phyloP scores from a whole-genome alignment of 371 early-diverging fungal species.

The Basidiobolus meristosporus region DNA sequence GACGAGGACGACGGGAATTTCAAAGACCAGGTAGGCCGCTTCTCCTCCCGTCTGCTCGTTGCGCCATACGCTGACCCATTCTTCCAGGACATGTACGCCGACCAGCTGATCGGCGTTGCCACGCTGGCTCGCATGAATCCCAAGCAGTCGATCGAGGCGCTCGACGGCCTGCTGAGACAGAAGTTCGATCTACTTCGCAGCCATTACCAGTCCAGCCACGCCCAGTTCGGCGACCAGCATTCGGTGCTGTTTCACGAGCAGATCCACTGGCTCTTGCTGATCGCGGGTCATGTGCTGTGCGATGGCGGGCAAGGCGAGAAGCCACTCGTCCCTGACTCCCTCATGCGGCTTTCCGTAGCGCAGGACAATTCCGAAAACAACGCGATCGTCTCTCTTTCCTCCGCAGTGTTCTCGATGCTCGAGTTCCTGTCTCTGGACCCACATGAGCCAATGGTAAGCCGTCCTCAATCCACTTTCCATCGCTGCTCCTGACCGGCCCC shows the following conservation, averaged over 20 bases:
- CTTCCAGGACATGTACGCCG: slow-evolving; percentile 36
- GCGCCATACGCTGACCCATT: not conserved
- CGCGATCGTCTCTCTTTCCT: slow-evolving; percentile 11
- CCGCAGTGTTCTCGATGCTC: slow-evolving; percentile 22
- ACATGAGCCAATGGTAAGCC: slow-evolving; percentile 18
- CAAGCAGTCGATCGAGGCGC: slow-evolving; percentile 17
- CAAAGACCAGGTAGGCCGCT: slow-evolving; percentile 30
- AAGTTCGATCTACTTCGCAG: no score
- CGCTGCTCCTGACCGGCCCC: slow-evolving; percentile 2
- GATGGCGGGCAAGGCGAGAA: slow-evolving; percentile 48
- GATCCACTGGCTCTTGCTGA: slow-evolving; percentile 53
- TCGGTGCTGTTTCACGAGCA: slow-evolving; percentile 30
- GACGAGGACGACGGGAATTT: slow-evolving; percentile 37
- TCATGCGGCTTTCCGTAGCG: slow-evolving; percentile 34
- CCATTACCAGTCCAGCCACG: no score
- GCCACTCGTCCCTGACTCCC: slow-evolving; percentile 40
- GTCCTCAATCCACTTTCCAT: not conserved
- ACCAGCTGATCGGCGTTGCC: slow-evolving; percentile 49
- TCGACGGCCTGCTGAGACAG: slow-evolving; percentile 22
- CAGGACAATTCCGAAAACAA: slow-evolving; percentile 7
- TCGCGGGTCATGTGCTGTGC: slow-evolving; percentile 40
- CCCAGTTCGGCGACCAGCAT: slow-evolving; percentile 4
- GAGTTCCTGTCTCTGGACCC: slow-evolving; percentile 20
- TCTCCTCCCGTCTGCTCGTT: not conserved
- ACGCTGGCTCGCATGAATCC: slow-evolving; percentile 38